Percentiles rank a stretch among this genome's conserved stretches.
Conservation (phyloP, 805 yeast genomes). For the Citeromyces nyonsensis region DNA sequence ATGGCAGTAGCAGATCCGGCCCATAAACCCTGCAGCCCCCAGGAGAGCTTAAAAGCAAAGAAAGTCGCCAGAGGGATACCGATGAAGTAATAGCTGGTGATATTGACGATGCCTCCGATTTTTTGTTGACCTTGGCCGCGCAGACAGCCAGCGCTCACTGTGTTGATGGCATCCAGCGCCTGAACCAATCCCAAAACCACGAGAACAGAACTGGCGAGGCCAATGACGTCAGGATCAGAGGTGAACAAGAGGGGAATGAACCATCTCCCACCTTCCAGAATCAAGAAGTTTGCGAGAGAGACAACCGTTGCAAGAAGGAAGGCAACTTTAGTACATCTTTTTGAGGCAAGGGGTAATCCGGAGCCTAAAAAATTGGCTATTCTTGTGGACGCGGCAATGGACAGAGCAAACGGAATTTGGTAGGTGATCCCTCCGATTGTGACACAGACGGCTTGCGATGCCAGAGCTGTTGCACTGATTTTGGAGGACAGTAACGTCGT, state of each 20-base stretch:
- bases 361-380: slow-evolving; percentile 70
- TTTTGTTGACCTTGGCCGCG: slow-evolving; percentile 45
- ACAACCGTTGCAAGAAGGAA: slow-evolving; percentile 10
- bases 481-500: slow-evolving; percentile 54
- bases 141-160: slow-evolving; percentile 35
- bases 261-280: slow-evolving; percentile 10
- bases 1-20: slow-evolving; percentile 16
- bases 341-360: slow-evolving; percentile 13
- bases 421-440: slow-evolving; percentile 55
- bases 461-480: slow-evolving; percentile 45
- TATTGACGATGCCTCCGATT: slow-evolving; percentile 36
- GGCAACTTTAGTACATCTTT: slow-evolving; percentile 11
- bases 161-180: slow-evolving; percentile 30
- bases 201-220: slow-evolving; percentile 10
- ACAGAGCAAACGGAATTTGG: slow-evolving; percentile 64
- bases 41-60: slow-evolving; percentile 31
- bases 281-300: slow-evolving; percentile 10
- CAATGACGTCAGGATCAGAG: slow-evolving; percentile 13
- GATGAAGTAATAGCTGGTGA: slow-evolving; percentile 51
- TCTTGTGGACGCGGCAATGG: slow-evolving; percentile 64
- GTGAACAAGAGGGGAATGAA: slow-evolving; percentile 15
- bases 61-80: slow-evolving; percentile 55
- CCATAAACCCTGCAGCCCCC: slow-evolving; percentile 22
- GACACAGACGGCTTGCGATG: slow-evolving; percentile 60
- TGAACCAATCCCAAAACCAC: slow-evolving; percentile 20